Evolutionary conservation across 345 rosid genomes (phyloP), one percentile per base, ranked within the genome.

Genomic region (Euphorbia lathyris): DNA sequence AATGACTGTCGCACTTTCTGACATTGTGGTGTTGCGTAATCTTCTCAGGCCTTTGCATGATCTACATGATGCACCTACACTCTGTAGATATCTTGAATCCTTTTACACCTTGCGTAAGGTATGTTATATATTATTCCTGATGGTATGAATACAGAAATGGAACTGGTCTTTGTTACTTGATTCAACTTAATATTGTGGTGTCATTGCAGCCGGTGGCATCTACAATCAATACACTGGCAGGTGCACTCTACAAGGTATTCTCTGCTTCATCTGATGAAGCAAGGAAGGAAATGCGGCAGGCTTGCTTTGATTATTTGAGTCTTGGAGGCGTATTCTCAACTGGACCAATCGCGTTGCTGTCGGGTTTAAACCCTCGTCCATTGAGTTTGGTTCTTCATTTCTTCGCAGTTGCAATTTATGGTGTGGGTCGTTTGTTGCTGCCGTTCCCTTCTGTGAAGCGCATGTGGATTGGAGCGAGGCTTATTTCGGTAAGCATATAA

Each of bases 71-170:
- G 65, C 80, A 14, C 59, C 76, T 58, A 50, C 68, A 19, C 76
- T 77, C 29, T 71, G 72, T 64, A 52, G 53, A 45, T 77, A 77
- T 67, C 76, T 77, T 23, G 80, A 77, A 43, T 66, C 76, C 52
- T 77, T 77, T 69, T 77, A 77, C 69, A 77, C 80, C 43, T 47
- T 77, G 80, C 76, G 79, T 7, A 76, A 76, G 75, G 79, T 70
- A 47, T 58, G 65, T 36, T 17, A 10, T 45, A 55, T 11, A 45
- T 12, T 2, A 45, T 12, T 45, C 19, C 11, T 45, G 5, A 2
- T 7, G 11, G 51, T 17, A 45, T 14, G 19, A n/a, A n/a, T n/a
- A n/a, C n/a, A n/a, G n/a, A n/a, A n/a, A n/a, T n/a, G n/a, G n/a
- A n/a, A n/a, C n/a, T n/a, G n/a, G n/a, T n/a, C 57, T 58, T 8